These are phyloP conservation scores for Penicillium roqueforti DNA, from an alignment of 495 filamentous ascomycete genomes.

Conservation along the genomic window DNA sequence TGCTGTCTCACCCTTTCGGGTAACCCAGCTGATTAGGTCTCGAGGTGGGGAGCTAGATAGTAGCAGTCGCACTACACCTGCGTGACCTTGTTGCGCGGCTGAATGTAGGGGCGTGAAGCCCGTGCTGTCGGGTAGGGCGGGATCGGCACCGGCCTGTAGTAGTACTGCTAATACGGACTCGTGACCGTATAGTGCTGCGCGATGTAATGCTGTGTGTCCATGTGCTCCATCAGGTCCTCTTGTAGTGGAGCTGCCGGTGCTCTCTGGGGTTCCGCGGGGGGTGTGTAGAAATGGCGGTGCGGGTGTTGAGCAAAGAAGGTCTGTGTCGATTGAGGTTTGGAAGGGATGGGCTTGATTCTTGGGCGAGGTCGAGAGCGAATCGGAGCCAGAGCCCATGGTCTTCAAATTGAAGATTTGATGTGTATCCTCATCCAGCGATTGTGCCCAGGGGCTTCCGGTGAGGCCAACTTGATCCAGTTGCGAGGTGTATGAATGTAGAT, in stretches of 20 bases:
- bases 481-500: too few species aligned
- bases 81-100: slow-evolving; percentile 4
- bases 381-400: too few species aligned
- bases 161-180: slow-evolving; percentile 5
- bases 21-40: slow-evolving; percentile 1
- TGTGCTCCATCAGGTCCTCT: background rate
- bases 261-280: too few species aligned
- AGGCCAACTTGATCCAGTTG: too few species aligned
- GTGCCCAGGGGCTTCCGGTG: too few species aligned
- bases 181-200: slow-evolving; percentile 6
- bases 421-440: too few species aligned
- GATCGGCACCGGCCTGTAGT: slow-evolving; percentile 6
- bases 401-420: too few species aligned
- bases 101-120: slow-evolving; percentile 6
- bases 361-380: too few species aligned
- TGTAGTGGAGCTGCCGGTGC: background rate
- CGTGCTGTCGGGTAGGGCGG: slow-evolving; percentile 2
- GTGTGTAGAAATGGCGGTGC: too few species aligned
- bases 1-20: slow-evolving; percentile 5
- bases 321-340: too few species aligned
- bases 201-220: slow-evolving; percentile 8
- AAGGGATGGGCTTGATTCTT: too few species aligned
- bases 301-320: too few species aligned
- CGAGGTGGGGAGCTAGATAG: background rate
- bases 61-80: background rate